phyloP scores from a whole-genome alignment of 345 rosid genomes.

The Boechera retrofracta region DNA sequence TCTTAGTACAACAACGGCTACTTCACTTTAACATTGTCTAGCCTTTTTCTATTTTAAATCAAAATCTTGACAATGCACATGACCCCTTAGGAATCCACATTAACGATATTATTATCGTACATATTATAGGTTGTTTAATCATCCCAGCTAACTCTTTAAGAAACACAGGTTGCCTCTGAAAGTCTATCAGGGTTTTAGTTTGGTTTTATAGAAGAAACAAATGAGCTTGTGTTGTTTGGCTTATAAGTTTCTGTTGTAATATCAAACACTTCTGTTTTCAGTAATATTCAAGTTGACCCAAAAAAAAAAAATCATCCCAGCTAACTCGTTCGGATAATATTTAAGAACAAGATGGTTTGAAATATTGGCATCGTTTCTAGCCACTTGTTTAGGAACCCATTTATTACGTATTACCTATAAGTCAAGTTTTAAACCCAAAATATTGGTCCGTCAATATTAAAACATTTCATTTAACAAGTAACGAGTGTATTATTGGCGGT shows the following conservation, averaged over 20 bases:
- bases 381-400: conserved; percentile 31
- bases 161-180: too few relatives aligned
- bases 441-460: background rate
- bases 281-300: too few relatives aligned
- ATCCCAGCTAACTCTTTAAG: background rate
- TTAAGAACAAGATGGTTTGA: conserved; percentile 30
- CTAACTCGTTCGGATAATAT: conserved; percentile 14
- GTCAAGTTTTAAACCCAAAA: background rate
- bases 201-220: too few relatives aligned
- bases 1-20: conserved; percentile 45
- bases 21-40: conserved; percentile 45
- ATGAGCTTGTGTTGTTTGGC: too few relatives aligned
- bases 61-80: conserved; percentile 38
- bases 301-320: background rate
- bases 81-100: conserved; percentile 30
- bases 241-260: too few relatives aligned
- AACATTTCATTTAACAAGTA: background rate
- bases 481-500: background rate
- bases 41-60: conserved; percentile 41
- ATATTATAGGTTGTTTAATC: conserved; percentile 22
- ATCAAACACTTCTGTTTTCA: too few relatives aligned
- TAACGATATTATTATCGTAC: conserved; percentile 33
- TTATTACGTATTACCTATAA: background rate
- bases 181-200: too few relatives aligned
- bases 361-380: conserved; percentile 5